These are phyloP conservation scores for Paramecium caudatum DNA, from an alignment of 73 alveolate genomes.

Conservation along the genomic window DNA sequence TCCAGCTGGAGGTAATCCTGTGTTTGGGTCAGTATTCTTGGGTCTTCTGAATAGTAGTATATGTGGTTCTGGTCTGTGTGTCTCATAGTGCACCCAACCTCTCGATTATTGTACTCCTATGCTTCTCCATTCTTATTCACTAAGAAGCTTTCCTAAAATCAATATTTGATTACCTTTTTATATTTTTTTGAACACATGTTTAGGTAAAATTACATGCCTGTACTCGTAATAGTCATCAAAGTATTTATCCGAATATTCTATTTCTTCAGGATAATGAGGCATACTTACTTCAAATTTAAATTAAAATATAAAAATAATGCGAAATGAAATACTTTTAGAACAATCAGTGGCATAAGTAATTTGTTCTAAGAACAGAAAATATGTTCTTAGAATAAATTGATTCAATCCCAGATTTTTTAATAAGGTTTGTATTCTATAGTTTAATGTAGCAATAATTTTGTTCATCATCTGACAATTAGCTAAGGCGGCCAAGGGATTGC, in stretches of 20 bases:
- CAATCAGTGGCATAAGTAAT: too few species aligned
- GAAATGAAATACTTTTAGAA: too few species aligned
- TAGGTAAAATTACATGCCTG: conserved; percentile 91
- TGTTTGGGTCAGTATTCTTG: conserved; percentile 96
- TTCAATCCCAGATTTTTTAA: too few species aligned
- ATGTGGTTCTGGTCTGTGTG: conserved; percentile 97
- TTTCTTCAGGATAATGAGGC: conserved; percentile 96
- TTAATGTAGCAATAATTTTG: too few species aligned
- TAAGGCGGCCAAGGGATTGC: too few species aligned
- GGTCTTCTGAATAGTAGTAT: conserved; percentile 97
- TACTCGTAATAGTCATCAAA: conserved; percentile 91
- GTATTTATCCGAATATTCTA: conserved; percentile 94
- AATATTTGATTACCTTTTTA: conserved; percentile 83
- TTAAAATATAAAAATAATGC: conserved; percentile 40
- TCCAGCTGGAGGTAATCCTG: conserved; percentile 90
- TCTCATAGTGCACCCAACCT: conserved; percentile 96
- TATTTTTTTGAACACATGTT: conserved; percentile 82
- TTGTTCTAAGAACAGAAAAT: too few species aligned
- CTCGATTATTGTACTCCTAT: conserved; percentile 93
- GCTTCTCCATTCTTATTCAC: conserved; percentile 95
- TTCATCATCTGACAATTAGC: too few species aligned
- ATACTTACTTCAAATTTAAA: conserved; percentile 71
- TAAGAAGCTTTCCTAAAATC: conserved; percentile 85
- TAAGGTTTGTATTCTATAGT: too few species aligned
- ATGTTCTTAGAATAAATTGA: too few species aligned